Evolutionary conservation across 2,329 filamentous ascomycete species (phyloP).

Genomic region (Phoma herbarum): DNA sequence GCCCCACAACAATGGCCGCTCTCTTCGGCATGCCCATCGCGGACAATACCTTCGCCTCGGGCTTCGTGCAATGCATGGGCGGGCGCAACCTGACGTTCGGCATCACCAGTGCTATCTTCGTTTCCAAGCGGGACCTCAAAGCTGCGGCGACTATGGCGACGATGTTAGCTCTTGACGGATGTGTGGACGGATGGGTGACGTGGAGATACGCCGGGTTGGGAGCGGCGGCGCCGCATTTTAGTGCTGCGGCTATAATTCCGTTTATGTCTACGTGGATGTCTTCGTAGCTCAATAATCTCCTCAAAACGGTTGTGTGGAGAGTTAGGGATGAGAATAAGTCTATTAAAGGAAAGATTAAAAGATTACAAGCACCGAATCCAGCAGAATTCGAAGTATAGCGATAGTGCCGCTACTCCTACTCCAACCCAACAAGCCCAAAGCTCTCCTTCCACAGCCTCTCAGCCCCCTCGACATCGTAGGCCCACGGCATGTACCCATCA

Average conservation of each 20-base stretch:
- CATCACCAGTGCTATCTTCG: slow-evolving; percentile 22
- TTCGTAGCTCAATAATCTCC: background rate
- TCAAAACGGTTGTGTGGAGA: background rate
- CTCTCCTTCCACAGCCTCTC: slow-evolving; percentile 43
- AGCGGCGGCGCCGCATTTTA: slow-evolving; percentile 25
- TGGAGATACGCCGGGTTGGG: slow-evolving; percentile 20
- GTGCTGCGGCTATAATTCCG: slow-evolving; percentile 23
- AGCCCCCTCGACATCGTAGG: slow-evolving; percentile 41
- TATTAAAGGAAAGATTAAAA: background rate
- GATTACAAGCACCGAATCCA: background rate
- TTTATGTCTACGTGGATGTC: slow-evolving; percentile 27
- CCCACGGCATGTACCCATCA: slow-evolving; percentile 31
- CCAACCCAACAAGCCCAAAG: slow-evolving; percentile 28
- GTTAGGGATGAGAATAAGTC: background rate
- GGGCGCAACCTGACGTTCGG: slow-evolving; percentile 28
- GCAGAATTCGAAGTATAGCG: background rate
- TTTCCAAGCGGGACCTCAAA: slow-evolving; percentile 12
- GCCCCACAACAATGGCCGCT: slow-evolving; percentile 24
- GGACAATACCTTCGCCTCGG: slow-evolving; percentile 23
- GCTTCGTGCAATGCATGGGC: slow-evolving; percentile 31
- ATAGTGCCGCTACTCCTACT: background rate
- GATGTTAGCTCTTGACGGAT: slow-evolving; percentile 24
- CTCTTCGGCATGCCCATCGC: slow-evolving; percentile 26
- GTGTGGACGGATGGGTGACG: slow-evolving; percentile 24
- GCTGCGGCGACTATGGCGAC: slow-evolving; percentile 25